phyloP scores from a whole-genome alignment of 805 yeast genomes.

The Pichia paraexigua region DNA sequence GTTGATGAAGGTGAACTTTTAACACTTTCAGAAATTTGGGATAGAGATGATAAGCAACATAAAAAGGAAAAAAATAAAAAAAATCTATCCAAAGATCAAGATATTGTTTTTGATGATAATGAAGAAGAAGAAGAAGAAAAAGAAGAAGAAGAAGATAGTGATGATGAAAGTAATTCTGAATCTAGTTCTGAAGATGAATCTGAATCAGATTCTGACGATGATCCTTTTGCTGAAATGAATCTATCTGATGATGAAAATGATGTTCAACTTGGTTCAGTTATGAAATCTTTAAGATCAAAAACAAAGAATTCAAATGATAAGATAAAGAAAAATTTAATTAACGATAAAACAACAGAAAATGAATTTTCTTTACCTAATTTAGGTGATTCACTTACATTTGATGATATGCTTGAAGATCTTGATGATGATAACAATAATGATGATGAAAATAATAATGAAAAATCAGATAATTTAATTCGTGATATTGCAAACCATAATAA shows the following conservation, averaged over 20 bases:
- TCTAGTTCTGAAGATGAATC: neutral
- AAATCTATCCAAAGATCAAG: conserved; percentile 10
- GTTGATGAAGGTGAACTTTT: conserved; percentile 70
- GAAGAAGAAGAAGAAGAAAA: conserved; percentile 20
- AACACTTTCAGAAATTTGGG: conserved; percentile 86
- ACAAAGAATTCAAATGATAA: conserved; percentile 26
- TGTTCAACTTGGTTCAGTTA: conserved; percentile 43
- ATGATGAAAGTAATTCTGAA: conserved; percentile 9
- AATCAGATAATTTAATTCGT: conserved; percentile 32
- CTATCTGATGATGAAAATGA: conserved; percentile 30
- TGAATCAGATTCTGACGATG: conserved; percentile 16
- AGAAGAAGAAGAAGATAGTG: conserved; percentile 15
- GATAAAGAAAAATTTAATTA: conserved; percentile 40
- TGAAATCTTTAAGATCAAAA: conserved; percentile 32
- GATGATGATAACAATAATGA: conserved; percentile 24
- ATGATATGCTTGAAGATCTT: conserved; percentile 68
- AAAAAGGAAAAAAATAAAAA: conserved; percentile 7
- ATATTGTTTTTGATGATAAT: conserved; percentile 16
- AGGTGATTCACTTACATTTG: conserved; percentile 51
- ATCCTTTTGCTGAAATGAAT: conserved; percentile 24
- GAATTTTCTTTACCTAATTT: conserved; percentile 61
- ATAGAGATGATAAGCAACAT: conserved; percentile 53
- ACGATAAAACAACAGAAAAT: conserved; percentile 51
- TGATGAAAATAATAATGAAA: conserved; percentile 30
- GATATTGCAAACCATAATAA: conserved; percentile 36